Base-by-base conservation (phyloP, 345 rosid genomes). In the Diplotaxis tenuifolia region DNA sequence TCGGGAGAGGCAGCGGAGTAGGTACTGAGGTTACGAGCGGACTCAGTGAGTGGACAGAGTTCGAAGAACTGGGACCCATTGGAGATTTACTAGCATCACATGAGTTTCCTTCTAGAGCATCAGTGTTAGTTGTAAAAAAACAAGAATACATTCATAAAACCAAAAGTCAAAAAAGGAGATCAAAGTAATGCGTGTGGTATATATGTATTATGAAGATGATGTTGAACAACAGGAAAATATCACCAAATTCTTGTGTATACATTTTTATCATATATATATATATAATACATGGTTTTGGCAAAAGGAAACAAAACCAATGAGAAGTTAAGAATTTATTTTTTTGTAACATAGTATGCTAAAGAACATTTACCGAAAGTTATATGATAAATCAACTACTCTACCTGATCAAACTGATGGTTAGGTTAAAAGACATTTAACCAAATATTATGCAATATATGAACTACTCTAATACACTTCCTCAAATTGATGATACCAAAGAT, bases 21-120 rank as follows among this genome's bases (percentile, higher is more conserved):
- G 74, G 56, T 4, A 75, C 78, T 7, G 74, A 73, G 1, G 78
- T 67, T 63, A 83, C 86, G 4, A 56, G 16, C 0, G 89, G 89
- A 1, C 78, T 87, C 11, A 59, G 75, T 6, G 72, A 82, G 27
- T 89, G 91, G 94, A 83, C 75, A 16, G 94, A 89, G 71, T 75
- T 85, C 8, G 82, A 86, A 0, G 91, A 89, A 65, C 76, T 89
- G 31, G 94, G 94, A 18, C 23, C 81, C 11, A 53, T 89, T 7
- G 88, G 91, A 42, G 94, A 89, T 72, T 56, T 86, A 16, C 80
- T 87, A 54, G 85, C 91, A 10, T 82, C 91, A 20, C 59, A 62
- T 4, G 91, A 86, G 74, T 71, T 65, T 66, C 72, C 74, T 69
- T 68, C 78, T 0, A 64, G 68, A 64, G 75, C 82, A 34, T 79